Base-by-base conservation (phyloP, 768 basidiomycete genomes). In the Phylloporus sp. region DNA sequence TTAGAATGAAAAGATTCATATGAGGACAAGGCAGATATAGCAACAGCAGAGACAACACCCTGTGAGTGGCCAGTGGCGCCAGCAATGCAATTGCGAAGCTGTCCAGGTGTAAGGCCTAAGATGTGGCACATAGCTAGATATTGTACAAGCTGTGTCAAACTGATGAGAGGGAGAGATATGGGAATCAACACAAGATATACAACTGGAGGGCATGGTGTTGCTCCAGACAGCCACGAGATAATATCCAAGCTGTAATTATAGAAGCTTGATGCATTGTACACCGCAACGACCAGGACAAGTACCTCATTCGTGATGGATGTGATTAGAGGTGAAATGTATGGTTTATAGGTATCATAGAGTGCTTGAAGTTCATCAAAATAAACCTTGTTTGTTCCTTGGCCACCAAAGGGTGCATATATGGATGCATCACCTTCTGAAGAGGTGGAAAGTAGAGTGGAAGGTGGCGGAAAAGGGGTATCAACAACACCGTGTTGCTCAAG, bases 41-140 rank as follows among this genome's bases (percentile, higher is more conserved):
- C 85, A 47, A 95, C 81, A 16, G 97, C 97, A 12, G 95, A 91
- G 44, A 97, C 85, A 60, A 99, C 84, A 58, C 97, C 97, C 70
- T 98, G 95, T 2, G 95, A 97, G 72, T 99, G 97, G 28, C 97
- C 97, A 13, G 97, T 98, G 3, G 94, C 83, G 29, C 95, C 95
- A 10, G 81, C 76, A 49, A 98, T 78, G 41, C 80, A 79, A 41
- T 76, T 71, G 34, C 89, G 83, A 67, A 97, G 78, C 62, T 95
- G 82, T 9, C 85, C 90, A 1, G 93, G 93, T 9, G 82, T 83
- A 38, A 91, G 71, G 50, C 84, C 81, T 18, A 84, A 75, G 49
- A 91, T 84, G 47, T 82, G 85, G 66, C 87, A 88, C 6, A 86
- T 79, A 41, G 88, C 76, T 55, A 97, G 78, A 69, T 97, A 99